Percentiles rank a stretch among this genome's conserved stretches.
Conservation (phyloP, 345 rosid species). For the Aegle marmelos region DNA sequence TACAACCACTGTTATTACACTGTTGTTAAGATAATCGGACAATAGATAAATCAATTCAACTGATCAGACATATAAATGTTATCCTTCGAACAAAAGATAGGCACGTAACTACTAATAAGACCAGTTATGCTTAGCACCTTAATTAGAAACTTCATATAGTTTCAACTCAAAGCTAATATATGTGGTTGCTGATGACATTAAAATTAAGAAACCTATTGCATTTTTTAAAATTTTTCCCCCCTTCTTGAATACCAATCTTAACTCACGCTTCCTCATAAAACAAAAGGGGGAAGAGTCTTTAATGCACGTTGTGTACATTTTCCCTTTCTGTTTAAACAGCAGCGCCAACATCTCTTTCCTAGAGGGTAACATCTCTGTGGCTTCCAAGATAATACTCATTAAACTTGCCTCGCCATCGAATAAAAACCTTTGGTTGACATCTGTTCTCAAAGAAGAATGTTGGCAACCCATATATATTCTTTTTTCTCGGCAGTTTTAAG, state of each 20-base stretch:
- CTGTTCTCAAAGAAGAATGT: background rate
- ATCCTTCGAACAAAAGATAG: background rate
- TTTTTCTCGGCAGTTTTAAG: background rate
- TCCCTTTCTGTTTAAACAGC: background rate
- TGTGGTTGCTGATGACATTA: background rate
- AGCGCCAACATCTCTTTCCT: background rate
- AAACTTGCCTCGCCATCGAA: background rate
- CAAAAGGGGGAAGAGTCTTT: background rate
- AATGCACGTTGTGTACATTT: background rate
- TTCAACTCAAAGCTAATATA: background rate
- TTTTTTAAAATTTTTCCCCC: background rate
- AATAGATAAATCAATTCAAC: background rate
- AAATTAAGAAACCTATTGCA: background rate
- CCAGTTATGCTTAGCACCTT: background rate
- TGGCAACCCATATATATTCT: background rate
- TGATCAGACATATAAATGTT: background rate
- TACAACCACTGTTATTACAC: background rate
- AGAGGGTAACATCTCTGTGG: background rate
- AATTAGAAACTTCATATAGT: background rate
- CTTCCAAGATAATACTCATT: background rate
- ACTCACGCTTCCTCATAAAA: background rate
- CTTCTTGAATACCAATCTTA: background rate
- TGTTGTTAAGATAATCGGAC: background rate
- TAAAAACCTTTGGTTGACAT: background rate
- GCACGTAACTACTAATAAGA: background rate